phyloP scores from a whole-genome alignment of 202 grass and related monocot species.

The Zizania palustris region DNA sequence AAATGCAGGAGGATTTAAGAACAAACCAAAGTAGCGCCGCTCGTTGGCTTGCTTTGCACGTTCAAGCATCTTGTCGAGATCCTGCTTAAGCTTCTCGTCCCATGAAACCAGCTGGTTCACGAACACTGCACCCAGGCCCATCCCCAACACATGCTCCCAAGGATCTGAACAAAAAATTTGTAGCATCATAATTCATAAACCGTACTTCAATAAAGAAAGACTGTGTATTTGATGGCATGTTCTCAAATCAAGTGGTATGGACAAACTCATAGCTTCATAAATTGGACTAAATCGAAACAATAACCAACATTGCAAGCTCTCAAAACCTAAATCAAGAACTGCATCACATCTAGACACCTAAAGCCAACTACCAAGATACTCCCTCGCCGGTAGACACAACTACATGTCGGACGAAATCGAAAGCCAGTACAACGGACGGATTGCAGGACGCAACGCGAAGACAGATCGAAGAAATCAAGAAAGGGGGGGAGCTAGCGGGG shows the following conservation, averaged over 20 bases:
- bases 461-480: conserved; percentile 41
- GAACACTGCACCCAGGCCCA: conserved; percentile 70
- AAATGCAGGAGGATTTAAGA: conserved; percentile 16
- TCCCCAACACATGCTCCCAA: conserved; percentile 93
- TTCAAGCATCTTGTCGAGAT: conserved; percentile 91
- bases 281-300: background rate
- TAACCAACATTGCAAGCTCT: background rate
- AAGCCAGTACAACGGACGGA: background rate
- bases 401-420: conserved; percentile 28
- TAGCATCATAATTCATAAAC: background rate
- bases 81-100: conserved; percentile 82
- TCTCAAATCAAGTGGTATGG: conserved; percentile 32
- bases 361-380: background rate
- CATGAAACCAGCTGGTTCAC: conserved; percentile 85
- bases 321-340: conserved; percentile 34
- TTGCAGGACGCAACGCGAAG: conserved; percentile 1
- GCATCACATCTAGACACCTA: conserved; percentile 23
- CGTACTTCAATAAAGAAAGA: background rate
- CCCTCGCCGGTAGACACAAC: background rate
- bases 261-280: background rate
- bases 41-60: conserved; percentile 81
- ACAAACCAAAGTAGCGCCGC: conserved; percentile 75
- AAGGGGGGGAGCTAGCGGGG: background rate
- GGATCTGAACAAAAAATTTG: conserved; percentile 59
- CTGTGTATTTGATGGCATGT: background rate